Base-by-base conservation (phyloP, 805 yeast species). In the Candida boidinii region DNA sequence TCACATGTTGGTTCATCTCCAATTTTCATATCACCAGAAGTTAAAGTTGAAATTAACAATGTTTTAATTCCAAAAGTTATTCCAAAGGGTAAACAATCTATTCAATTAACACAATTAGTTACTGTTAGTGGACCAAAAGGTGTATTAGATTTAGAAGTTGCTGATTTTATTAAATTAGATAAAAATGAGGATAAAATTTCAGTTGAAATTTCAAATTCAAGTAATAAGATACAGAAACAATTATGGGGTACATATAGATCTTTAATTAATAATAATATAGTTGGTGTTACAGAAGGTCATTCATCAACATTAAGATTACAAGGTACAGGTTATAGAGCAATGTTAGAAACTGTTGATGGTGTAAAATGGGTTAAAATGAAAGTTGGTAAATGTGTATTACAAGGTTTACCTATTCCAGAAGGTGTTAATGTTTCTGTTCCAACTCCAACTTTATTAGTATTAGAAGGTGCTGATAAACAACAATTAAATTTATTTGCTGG, bases 191-290 rank as follows among this genome's bases (percentile, higher is more conserved):
- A 62, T 25, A 60, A 62, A 30, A 26, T 48, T 11, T 37, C 33
- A 15, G 53, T 82, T 24, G 42, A 52, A 5, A 76, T 90, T 4
- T 37, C 61, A 1, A 84, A 88, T n/a, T 59, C 62, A 25, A 70
- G 79, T 45, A 65, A 70, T 45, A 78, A 73, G 49, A 63, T 73
- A 34, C 98, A 92, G 62, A 74, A 80, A 43, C 65, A 94, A 14
- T 75, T 92, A 73, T 92, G 97, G 97, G 99, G 98, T 13, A 92
- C 97, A 6, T 70, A 80, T 33, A 73, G 98, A 53, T 70, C 94
- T 0, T 65, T 79, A 37, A 54, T 92, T 30, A 74, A 77, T 48
- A 90, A 90, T 60, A 73, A 81, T 44, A 68, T 90, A 19, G 64
- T 73, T 23, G 99, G 99, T 33, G 94, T 87, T 25, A 76, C 86